Base-by-base conservation (phyloP, 345 rosid genomes). In the Brassica napus region DNA sequence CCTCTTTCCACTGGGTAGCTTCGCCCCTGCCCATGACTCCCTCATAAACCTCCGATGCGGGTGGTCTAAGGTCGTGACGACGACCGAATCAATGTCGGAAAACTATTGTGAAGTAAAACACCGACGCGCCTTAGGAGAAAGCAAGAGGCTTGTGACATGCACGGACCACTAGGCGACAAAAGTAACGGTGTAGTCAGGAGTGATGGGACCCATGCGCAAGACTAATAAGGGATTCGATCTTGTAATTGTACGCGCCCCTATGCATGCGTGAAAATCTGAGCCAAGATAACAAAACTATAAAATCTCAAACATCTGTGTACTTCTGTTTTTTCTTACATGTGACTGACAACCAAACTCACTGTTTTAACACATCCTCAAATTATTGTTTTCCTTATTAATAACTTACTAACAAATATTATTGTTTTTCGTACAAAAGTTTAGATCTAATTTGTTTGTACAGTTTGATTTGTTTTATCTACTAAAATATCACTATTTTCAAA, bases 81-180 rank as follows among this genome's bases (percentile, higher is more conserved):
- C 14, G 80, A 81, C 81, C 80, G 77, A 76, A 81, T 81, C 77
- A 71, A 65, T 80, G 77, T 81, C 83, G 80, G 83, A 65, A 74
- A 47, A 68, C 26, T 18, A 55, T 47, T 2, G 68, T 71, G 69
- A 63, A 63, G n/a, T 10, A 32, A 65, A 47, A 54, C 15, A 30
- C 34, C 68, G 70, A 81, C 83, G 83, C 83, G 83, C 83, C 65
- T 35, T 42, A 68, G 69, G 61, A 80, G 68, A 74, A 32, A 75
- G 62, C 61, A 75, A 80, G 79, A 65, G 23, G 74, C 65, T 71
- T 68, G 83, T 81, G 81, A 76, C 34, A 9, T 18, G 62, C 83
- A 81, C 83, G 81, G 77, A 76, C 77, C 77, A 66, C 81, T 76
- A 66, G 66, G 65, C 74, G 81, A 81, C 83, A 81, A 81, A 76